These are phyloP conservation scores for Plasmodium relictum DNA, from an alignment of 169 alveolate species.

Conservation along the genomic window DNA sequence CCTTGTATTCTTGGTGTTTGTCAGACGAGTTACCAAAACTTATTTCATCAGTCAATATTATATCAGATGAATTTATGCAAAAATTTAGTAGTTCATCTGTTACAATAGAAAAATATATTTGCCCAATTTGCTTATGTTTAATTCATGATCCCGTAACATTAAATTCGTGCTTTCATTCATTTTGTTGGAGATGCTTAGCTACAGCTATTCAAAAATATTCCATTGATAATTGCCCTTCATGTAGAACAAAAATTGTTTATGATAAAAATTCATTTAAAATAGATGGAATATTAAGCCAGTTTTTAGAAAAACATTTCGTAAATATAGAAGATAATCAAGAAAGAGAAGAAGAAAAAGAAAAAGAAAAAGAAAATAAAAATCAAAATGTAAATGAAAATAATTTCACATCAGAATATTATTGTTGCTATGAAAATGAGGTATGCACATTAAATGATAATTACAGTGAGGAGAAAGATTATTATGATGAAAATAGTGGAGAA, in stretches of 20 bases:
- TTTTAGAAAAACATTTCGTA: slow-evolving; percentile 39
- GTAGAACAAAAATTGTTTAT: slow-evolving; percentile 56
- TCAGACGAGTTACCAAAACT: slow-evolving; percentile 50
- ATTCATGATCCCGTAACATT: slow-evolving; percentile 61
- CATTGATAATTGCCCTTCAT: slow-evolving; percentile 42
- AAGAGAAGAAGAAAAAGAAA: not conserved
- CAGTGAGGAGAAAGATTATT: no score
- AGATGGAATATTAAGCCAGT: slow-evolving; percentile 40
- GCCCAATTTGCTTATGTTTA: slow-evolving; percentile 41
- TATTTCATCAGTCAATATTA: slow-evolving; percentile 38
- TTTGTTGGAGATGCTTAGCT: slow-evolving; percentile 65
- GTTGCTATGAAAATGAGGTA: no score
- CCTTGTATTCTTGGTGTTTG: slow-evolving; percentile 45
- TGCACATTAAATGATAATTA: no score
- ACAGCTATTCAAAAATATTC: slow-evolving; percentile 60
- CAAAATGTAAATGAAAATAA: not conserved
- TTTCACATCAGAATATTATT: no score
- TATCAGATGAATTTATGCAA: slow-evolving; percentile 57
- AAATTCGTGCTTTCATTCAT: slow-evolving; percentile 61
- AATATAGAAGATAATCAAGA: not conserved
- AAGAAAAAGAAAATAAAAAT: not conserved
- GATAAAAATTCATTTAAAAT: slow-evolving; percentile 48
- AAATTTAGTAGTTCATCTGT: slow-evolving; percentile 5
- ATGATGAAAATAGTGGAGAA: no score
- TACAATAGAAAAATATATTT: slow-evolving; percentile 41